A percentile compares a stretch with the other conserved stretches of the same genome.
phyloP scores from a whole-genome alignment of 2,329 filamentous ascomycete genomes.

The Fusarium keratoplasticum region DNA sequence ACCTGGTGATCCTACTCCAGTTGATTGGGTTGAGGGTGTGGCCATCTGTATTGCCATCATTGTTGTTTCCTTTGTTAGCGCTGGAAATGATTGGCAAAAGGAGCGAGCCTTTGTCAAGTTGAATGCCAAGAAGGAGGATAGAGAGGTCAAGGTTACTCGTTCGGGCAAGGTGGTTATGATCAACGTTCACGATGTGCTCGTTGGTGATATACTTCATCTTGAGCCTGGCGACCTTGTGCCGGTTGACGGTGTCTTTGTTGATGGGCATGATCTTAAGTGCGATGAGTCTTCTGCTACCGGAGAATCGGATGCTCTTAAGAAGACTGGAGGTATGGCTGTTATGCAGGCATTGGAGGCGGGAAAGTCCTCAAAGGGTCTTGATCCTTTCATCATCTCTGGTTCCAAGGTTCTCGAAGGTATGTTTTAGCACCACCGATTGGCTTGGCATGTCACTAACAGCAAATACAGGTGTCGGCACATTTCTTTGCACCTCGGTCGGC shows the following conservation, averaged over 20 bases:
- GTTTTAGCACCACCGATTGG: too few relatives aligned
- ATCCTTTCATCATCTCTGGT: not conserved
- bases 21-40: not conserved
- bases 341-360: not conserved
- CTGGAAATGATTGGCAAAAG: not conserved
- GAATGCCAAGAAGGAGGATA: slow-evolving; percentile 51
- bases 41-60: not conserved
- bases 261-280: not conserved
- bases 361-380: not conserved
- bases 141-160: slow-evolving; percentile 72
- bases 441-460: not conserved
- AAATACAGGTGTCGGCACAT: slow-evolving; percentile 65
- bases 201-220: slow-evolving; percentile 69
- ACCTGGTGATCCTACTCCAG: not conserved
- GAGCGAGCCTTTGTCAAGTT: not conserved
- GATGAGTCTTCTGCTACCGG: not conserved
- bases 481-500: slow-evolving; percentile 64
- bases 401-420: not conserved
- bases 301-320: not conserved
- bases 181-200: slow-evolving; percentile 73
- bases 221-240: slow-evolving; percentile 47
- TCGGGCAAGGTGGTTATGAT: slow-evolving; percentile 72
- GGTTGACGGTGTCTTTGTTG: not conserved
- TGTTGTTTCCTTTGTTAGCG: not conserved
- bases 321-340: not conserved